A percentile compares a stretch with the other conserved stretches of the same genome.
These are phyloP conservation scores for Chamaecrista fasciculata DNA, from an alignment of 306 rosid genomes.

Conservation along the genomic window DNA sequence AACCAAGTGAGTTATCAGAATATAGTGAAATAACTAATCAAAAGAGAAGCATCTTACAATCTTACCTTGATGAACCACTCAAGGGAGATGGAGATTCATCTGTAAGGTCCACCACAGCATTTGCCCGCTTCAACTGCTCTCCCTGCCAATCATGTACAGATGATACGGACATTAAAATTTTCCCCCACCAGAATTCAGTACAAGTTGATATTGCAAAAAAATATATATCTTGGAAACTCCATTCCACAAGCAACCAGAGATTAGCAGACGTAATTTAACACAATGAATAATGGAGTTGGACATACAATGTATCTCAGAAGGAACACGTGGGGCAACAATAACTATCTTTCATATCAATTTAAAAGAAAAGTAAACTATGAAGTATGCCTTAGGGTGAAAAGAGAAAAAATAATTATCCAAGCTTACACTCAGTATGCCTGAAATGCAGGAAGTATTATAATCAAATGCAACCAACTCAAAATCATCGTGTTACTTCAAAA, in stretches of 20 bases:
- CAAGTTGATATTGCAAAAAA: neutral
- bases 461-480: neutral
- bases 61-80: constrained; percentile 31
- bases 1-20: constrained; percentile 23
- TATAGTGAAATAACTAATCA: neutral
- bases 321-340: neutral
- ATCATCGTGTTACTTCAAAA: constrained; percentile 3
- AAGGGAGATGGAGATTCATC: constrained; percentile 21
- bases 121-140: constrained; percentile 41
- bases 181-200: neutral
- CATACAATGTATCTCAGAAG: neutral
- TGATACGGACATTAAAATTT: neutral
- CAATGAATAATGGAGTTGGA: neutral
- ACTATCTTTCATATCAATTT: neutral
- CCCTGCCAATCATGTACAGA: constrained; percentile 29
- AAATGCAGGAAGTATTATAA: neutral
- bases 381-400: neutral
- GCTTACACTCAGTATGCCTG: neutral
- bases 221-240: neutral
- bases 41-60: constrained; percentile 11
- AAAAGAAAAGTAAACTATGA: neutral
- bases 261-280: neutral
- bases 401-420: neutral
- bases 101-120: constrained; percentile 25
- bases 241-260: neutral